Evolutionary conservation across 2,329 filamentous ascomycete species (phyloP).

Genomic region (Aspergillus pseudoviridinutans): DNA sequence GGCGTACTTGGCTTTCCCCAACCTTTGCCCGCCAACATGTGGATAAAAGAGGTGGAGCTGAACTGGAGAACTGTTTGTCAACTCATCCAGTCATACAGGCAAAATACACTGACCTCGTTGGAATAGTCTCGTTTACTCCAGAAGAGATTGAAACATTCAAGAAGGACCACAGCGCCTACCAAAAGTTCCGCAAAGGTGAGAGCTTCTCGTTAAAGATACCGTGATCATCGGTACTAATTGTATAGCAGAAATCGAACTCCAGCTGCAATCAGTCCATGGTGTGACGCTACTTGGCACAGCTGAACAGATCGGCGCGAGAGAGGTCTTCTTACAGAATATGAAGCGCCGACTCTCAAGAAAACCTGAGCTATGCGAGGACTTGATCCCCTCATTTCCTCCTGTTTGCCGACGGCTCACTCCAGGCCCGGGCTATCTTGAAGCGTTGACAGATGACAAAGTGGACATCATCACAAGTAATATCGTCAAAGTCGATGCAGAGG

Average conservation of each 20-base stretch:
- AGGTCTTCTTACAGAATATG: constrained; percentile 30
- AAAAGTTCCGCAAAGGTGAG: constrained; percentile 33
- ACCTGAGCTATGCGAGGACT: constrained; percentile 30
- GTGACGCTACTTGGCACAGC: constrained; percentile 25
- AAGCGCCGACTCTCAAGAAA: constrained; percentile 31
- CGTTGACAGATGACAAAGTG: constrained; percentile 58
- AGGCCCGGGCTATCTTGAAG: constrained; percentile 54
- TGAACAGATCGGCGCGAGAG: constrained; percentile 22
- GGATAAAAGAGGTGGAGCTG: constrained; percentile 19
- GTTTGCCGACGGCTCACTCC: constrained; percentile 45
- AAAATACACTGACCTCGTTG: constrained; percentile 4
- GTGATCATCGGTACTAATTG: background rate
- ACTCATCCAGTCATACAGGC: background rate
- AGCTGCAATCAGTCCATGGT: constrained; percentile 31
- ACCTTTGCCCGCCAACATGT: constrained; percentile 26
- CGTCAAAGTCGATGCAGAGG: constrained; percentile 30
- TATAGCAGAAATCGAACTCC: constrained; percentile 27
- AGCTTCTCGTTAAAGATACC: background rate
- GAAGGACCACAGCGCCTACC: constrained; percentile 26
- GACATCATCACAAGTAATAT: constrained; percentile 56
- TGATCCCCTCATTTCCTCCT: constrained; percentile 39
- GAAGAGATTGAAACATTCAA: constrained; percentile 33
- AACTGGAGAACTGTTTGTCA: constrained; percentile 27
- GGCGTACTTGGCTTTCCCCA: constrained; percentile 29
- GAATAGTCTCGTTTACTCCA: constrained; percentile 25